phyloP scores from a whole-genome alignment of 345 rosid genomes.

The Lumnitzera racemosa region DNA sequence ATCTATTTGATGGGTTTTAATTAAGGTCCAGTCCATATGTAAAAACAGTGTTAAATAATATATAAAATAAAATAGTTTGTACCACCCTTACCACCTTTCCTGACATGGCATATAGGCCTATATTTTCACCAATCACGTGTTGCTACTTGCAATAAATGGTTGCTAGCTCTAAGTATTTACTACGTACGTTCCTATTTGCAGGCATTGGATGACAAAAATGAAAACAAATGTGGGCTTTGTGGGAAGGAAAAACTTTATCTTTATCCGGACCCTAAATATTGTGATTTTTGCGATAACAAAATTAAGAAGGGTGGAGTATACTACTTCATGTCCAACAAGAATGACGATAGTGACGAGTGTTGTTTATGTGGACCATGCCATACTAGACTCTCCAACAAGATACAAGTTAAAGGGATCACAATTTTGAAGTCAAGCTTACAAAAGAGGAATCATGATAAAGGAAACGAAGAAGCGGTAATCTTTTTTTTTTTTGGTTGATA shows the following conservation, averaged over 20 bases:
- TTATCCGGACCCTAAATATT: constrained; percentile 87
- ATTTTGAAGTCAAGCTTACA: constrained; percentile 63
- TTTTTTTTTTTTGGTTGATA: not conserved
- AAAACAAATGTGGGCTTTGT: constrained; percentile 89
- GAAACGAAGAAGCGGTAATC: constrained; percentile 81
- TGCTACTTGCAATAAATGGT: no score
- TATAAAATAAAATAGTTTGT: no score
- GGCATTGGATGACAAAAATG: constrained; percentile 58
- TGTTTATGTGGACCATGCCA: no score
- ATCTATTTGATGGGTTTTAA: no score
- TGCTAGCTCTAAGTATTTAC: not conserved
- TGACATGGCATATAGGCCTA: no score
- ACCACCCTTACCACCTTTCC: no score
- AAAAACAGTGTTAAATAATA: no score
- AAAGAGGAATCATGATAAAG: constrained; percentile 84
- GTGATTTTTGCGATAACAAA: constrained; percentile 72
- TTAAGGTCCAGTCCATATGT: no score
- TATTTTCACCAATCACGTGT: no score
- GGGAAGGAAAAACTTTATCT: constrained; percentile 82
- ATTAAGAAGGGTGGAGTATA: constrained; percentile 83
- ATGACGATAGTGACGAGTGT: constrained; percentile 27
- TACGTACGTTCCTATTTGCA: constrained; percentile 20
- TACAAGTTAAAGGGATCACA: constrained; percentile 37
- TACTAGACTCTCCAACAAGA: no score
- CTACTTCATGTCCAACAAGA: constrained; percentile 47